Evolutionary conservation across 345 rosid genomes (phyloP).

Genomic region (Populus deltoides): DNA sequence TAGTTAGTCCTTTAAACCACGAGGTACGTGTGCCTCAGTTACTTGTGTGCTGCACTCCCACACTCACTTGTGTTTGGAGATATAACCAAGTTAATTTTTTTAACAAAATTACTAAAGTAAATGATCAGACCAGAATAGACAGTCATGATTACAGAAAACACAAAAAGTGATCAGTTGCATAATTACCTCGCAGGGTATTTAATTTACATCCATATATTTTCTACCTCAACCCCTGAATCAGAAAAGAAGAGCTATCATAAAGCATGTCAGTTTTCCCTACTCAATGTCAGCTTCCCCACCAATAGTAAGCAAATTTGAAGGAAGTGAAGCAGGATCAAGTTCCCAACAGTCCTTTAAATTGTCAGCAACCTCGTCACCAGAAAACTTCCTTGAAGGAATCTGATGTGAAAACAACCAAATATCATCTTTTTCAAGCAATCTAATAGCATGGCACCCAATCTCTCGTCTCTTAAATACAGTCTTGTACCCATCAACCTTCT

Average conservation of each 20-base stretch:
- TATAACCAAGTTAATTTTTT: background rate
- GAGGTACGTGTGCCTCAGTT: background rate
- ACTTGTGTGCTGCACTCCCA: too few relatives aligned
- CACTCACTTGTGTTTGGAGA: too few relatives aligned
- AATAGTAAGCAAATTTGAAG: conserved; percentile 37
- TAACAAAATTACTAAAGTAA: background rate
- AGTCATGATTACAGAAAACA: background rate
- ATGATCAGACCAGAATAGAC: background rate
- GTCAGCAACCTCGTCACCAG: conserved; percentile 42
- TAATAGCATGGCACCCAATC: conserved; percentile 62
- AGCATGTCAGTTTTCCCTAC: background rate
- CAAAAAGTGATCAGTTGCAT: background rate
- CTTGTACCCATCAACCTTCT: conserved; percentile 66
- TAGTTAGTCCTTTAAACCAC: background rate
- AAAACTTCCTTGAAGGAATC: conserved; percentile 76
- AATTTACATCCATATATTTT: background rate
- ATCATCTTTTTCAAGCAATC: conserved; percentile 56
- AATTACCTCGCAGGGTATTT: conserved; percentile 7
- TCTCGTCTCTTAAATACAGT: conserved; percentile 64
- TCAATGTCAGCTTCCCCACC: conserved; percentile 12
- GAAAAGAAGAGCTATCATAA: background rate
- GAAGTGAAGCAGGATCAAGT: conserved; percentile 77
- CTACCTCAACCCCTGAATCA: background rate
- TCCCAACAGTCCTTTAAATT: conserved; percentile 66
- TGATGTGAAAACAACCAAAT: conserved; percentile 67